Base-by-base conservation (phyloP, 345 rosid species). In the Arabidopsis arenosa region DNA sequence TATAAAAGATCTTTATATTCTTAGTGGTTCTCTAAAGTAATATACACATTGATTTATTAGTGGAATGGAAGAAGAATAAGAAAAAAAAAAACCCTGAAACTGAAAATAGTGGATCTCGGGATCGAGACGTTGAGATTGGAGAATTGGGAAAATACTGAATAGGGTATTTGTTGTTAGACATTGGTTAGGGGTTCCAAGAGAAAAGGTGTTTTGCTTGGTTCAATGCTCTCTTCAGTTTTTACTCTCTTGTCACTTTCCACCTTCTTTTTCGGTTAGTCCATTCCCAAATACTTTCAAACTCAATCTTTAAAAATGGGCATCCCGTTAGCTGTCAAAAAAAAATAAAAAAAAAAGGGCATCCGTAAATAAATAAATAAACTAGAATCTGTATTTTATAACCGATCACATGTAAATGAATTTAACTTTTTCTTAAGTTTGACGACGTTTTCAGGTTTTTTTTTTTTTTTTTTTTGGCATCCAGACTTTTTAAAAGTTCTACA, bases 231-330 rank as follows among this genome's bases (percentile, higher is more conserved):
- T 14, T 44, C 15, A 14, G 49, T 44, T 17, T 44, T 57, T 43
- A 43, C 17, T 14, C 17, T 44, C 49, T 44, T 45, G 49, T 45
- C 49, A 4, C 63, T 76, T 67, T 60, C 73, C 9, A 51, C 32
- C 45, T 63, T 73, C 62, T 63, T 52, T 63, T 72, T 52, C 23
- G 43, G 62, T 52, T 26, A 49, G 13, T 72, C 53, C 61, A 37
- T 36, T 72, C 62, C 12, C 40, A 17, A 43, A 62, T 28, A 48
- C 9, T 45, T 71, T 72, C 37, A 21, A 57, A 33, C 15, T 66
- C 13, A 13, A 35, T 49, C 2, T 49, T 12, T 9, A 14, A 64
- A 15, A 64, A 9, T 9, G 11, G 0, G 12, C 12, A 39, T 11
- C 41, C 9, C n/a, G n/a, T n/a, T n/a, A n/a, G n/a, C n/a, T n/a